Evolutionary conservation across 495 filamentous ascomycete genomes (phyloP).

Genomic region (Penicillium paradoxum): DNA sequence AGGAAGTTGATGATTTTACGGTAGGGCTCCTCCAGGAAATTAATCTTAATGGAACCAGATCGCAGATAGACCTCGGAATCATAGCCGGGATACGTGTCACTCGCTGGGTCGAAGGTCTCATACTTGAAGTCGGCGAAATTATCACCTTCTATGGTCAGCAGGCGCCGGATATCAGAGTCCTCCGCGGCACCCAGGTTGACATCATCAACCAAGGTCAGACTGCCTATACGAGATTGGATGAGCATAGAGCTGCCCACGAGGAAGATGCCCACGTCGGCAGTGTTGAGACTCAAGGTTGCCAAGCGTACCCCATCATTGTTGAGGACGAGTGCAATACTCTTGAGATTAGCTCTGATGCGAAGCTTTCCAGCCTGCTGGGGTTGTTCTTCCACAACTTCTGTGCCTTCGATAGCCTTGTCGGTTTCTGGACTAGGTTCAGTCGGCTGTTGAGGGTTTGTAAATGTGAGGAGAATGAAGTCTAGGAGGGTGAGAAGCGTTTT

Average conservation of each 20-base stretch:
- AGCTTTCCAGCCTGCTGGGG: slow-evolving; percentile 51
- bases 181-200: slow-evolving; percentile 84
- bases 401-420: slow-evolving; percentile 45
- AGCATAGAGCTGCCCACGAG: slow-evolving; percentile 78
- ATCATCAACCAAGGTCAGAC: slow-evolving; percentile 85
- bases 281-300: slow-evolving; percentile 86
- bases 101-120: slow-evolving; percentile 82
- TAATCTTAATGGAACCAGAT: slow-evolving; percentile 91
- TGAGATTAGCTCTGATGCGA: slow-evolving; percentile 83
- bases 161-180: slow-evolving; percentile 74
- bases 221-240: slow-evolving; percentile 78
- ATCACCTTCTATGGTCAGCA: slow-evolving; percentile 90
- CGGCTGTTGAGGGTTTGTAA: slow-evolving; percentile 64
- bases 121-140: slow-evolving; percentile 98
- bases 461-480: slow-evolving; percentile 93
- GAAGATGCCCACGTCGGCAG: slow-evolving; percentile 86
- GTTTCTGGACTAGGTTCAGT: slow-evolving; percentile 27
- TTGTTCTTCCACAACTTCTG: slow-evolving; percentile 35
- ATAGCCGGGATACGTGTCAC: slow-evolving; percentile 81
- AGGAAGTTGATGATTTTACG: slow-evolving; percentile 97
- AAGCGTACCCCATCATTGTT: slow-evolving; percentile 97
- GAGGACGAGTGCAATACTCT: slow-evolving; percentile 90
- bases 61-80: slow-evolving; percentile 84
- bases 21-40: slow-evolving; percentile 94
- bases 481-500: slow-evolving; percentile 91